Base-by-base conservation (phyloP, 352 stramenopile species). In the Pythium vanterpoolii region DNA sequence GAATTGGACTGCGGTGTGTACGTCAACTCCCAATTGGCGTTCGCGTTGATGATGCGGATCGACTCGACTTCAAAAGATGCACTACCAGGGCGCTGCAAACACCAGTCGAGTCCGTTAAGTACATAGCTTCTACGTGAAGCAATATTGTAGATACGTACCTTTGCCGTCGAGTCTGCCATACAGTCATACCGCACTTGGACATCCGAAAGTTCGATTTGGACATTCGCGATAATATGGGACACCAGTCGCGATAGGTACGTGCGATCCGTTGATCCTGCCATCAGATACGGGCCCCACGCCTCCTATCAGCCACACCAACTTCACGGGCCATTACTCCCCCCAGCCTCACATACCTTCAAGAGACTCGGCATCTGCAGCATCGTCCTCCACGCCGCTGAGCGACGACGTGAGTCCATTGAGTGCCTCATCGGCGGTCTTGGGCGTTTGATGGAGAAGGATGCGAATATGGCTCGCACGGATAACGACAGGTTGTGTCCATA, bases 131-230 rank as follows among this genome's bases (percentile, higher is more conserved):
- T n/a, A n/a, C n/a, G n/a, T n/a, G n/a, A 39, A 26, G 18, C n/a
- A 30, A 36, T 10, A 21, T 50, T 26, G 10, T 4, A 19, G 4
- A 6, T 6, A 39, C 40, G 24, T 39, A 95, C 86, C 79, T 81
- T 74, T n/a, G 79, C 73, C 26, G 77, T 60, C 10, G 80, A 87
- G 55, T 77, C 83, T 16, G 69, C 56, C 23, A 75, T 70, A 64
- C 86, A 95, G 61, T 95, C 84, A 52, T 94, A 95, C 39, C 83
- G 84, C 31, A 95, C 62, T 68, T 93, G 74, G 28, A 95, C 80
- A 55, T 93, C 81, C 34, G 73, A 73, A 23, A 93, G 63, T 53
- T 95, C 86, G 28, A 95, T 89, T 58, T 95, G 84, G 11, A 95
- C 81, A 62, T 95, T 95, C 42, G 79, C 71, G 56, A 95, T 89